A percentile compares a stretch with the other conserved stretches of the same genome.
Conservation (phyloP, 1,284 basidiomycete genomes). For the Rhodotorula mucilaginosa region DNA sequence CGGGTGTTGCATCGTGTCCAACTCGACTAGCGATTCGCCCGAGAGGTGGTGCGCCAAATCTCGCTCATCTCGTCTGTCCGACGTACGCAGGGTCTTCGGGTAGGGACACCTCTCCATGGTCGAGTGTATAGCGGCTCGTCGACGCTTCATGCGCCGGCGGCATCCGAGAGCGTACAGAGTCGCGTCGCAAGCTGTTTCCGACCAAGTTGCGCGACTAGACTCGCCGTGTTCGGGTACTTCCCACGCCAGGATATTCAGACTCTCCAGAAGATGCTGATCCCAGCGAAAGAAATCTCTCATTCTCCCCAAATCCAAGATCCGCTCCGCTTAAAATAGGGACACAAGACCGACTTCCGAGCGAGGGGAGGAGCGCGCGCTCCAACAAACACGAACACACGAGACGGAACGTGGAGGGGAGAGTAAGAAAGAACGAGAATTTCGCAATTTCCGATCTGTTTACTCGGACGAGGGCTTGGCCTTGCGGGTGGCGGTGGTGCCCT, state of each 20-base stretch:
- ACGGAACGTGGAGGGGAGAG: background rate
- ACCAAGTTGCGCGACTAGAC: background rate
- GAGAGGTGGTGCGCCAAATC: background rate
- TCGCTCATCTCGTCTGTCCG: background rate
- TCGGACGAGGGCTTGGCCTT: conserved; percentile 52
- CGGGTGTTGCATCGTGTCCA: too few relatives aligned
- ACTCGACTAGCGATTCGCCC: background rate
- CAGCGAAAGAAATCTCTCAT: too few relatives aligned
- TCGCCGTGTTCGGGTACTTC: background rate
- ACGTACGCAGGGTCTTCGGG: background rate
- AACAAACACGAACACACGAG: background rate
- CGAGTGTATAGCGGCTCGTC: conserved; percentile 1
- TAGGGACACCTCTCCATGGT: background rate
- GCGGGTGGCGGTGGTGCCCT: conserved; percentile 65
- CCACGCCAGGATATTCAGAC: too few relatives aligned
- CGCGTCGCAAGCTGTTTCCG: background rate
- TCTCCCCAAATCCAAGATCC: too few relatives aligned
- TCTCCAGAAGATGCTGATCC: too few relatives aligned
- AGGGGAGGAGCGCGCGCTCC: background rate
- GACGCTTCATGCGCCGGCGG: conserved; percentile 2
- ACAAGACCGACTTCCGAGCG: background rate
- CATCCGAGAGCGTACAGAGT: conserved; percentile 1
- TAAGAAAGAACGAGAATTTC: background rate
- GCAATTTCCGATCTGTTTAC: conserved; percentile 37
- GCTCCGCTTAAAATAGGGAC: too few relatives aligned